Conservation (phyloP, 306 rosid species). For the Datisca glomerata region DNA sequence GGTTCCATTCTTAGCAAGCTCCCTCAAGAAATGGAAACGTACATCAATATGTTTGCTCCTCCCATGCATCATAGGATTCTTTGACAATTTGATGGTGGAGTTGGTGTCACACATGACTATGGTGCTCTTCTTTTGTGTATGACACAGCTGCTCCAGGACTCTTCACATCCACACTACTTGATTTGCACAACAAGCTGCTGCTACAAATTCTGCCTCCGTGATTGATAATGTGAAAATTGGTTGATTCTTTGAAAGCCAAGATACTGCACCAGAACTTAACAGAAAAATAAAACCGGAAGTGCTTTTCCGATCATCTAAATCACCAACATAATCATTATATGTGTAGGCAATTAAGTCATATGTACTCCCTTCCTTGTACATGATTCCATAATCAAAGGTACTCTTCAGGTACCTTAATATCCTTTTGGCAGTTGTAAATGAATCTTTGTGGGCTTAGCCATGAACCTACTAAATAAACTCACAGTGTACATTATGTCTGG, state of each 20-base stretch:
- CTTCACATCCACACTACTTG: too few species aligned
- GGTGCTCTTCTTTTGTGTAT: too few species aligned
- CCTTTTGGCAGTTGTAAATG: neutral
- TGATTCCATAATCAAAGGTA: neutral
- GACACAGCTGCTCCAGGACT: too few species aligned
- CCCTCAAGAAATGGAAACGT: too few species aligned
- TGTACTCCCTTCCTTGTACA: neutral
- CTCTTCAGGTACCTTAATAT: neutral
- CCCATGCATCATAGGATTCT: too few species aligned
- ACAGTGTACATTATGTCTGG: neutral
- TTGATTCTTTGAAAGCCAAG: neutral
- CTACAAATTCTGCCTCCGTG: too few species aligned
- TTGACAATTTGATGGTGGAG: too few species aligned
- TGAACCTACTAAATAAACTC: neutral
- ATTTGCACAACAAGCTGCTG: too few species aligned
- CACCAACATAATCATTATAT: neutral
- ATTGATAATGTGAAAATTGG: too few species aligned
- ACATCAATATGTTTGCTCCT: too few species aligned
- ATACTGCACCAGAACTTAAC: neutral
- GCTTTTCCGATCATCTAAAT: neutral
- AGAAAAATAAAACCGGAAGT: neutral
- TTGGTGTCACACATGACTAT: too few species aligned
- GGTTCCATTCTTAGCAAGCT: too few species aligned
- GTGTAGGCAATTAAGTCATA: neutral
- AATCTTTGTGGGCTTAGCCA: neutral